phyloP scores from a whole-genome alignment of 2,329 filamentous ascomycete species.

The Alternaria sp. region DNA sequence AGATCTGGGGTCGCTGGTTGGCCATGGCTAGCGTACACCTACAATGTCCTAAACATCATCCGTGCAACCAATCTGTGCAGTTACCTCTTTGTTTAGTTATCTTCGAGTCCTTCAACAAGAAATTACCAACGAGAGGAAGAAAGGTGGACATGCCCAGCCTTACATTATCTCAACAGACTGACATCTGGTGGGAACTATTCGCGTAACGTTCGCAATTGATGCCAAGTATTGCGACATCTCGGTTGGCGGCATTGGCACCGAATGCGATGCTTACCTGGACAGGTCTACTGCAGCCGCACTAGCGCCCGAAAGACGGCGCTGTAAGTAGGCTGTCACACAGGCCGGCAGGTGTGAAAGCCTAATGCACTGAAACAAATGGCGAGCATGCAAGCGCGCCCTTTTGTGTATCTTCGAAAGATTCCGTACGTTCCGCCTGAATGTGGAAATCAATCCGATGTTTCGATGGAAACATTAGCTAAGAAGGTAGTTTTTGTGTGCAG shows the following conservation, averaged over 20 bases:
- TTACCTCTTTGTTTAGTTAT: not conserved
- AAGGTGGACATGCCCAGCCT: not conserved
- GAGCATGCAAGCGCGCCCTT: not conserved
- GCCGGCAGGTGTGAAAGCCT: not conserved
- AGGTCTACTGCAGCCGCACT: conserved; percentile 4
- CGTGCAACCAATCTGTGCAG: not conserved
- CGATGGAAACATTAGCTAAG: not conserved
- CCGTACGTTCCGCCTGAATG: not conserved
- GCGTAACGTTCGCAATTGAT: conserved; percentile 8
- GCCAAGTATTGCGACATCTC: conserved; percentile 20
- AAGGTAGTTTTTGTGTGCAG: not conserved
- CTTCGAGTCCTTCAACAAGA: not conserved
- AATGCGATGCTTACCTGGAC: conserved; percentile 1
- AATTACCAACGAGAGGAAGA: not conserved
- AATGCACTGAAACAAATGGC: not conserved
- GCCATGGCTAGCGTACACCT: not conserved
- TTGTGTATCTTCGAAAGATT: not conserved
- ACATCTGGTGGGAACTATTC: not conserved
- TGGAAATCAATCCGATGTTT: not conserved
- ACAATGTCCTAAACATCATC: not conserved
- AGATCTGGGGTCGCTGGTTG: conserved; percentile 9
- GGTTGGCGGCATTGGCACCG: conserved; percentile 11
- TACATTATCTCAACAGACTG: not conserved
- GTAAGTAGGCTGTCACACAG: not conserved
- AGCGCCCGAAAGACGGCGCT: not conserved